These are phyloP conservation scores for Hordeum vulgare DNA, from an alignment of 176 grass and related monocot species.

Conservation along the genomic window MorexV3_pseudomolecules_assembly NC_058519.1:624195385-624195884, in stretches of 20 bases:
- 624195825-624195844: not conserved
- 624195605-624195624: not conserved
- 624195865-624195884: not conserved
- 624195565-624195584: not conserved
- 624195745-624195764: no score
- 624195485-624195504: not conserved
- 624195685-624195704: not conserved
- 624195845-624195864: not conserved
- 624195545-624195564: not conserved
- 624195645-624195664: not conserved
- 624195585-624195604: no score
- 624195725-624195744: no score
- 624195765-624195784: not conserved
- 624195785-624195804: not conserved
- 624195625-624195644: not conserved
- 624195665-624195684: not conserved
- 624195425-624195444: not conserved
- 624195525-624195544: not conserved
- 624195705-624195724: not conserved
- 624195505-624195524: not conserved
- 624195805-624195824: not conserved
- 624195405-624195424: not conserved
- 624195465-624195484: not conserved
- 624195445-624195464: not conserved
- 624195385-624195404: not conserved